Conservation (phyloP, 139 green algal species). For the Tetradesmus lagerheimii region DNA sequence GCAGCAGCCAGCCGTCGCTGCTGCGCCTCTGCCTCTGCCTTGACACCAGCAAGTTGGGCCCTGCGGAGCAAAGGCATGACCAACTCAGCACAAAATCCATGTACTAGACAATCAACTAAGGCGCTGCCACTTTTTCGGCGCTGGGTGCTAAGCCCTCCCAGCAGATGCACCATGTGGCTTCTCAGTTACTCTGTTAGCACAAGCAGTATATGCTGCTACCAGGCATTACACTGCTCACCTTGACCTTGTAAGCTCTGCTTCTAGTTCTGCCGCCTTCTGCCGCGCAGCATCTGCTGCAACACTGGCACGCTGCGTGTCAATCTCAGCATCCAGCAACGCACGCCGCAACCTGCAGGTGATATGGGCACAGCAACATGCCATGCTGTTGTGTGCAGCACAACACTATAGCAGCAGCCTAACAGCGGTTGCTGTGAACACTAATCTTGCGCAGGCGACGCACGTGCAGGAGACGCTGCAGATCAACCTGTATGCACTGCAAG, state of each 20-base stretch:
- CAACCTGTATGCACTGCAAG: not conserved
- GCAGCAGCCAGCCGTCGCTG: conserved; percentile 2
- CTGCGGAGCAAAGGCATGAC: not conserved
- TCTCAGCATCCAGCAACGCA: conserved; percentile 43
- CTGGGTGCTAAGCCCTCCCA: too few species aligned
- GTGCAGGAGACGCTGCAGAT: too few species aligned
- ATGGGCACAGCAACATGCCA: not conserved
- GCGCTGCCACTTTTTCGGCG: too few species aligned
- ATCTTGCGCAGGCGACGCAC: too few species aligned
- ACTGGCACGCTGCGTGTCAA: conserved; percentile 35
- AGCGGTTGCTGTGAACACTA: too few species aligned
- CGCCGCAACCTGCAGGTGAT: conserved; percentile 5
- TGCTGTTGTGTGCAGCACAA: too few species aligned
- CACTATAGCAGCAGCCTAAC: not conserved
- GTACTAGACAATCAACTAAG: too few species aligned
- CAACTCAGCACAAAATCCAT: too few species aligned
- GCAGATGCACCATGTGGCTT: too few species aligned
- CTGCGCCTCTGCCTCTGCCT: not conserved
- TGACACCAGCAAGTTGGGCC: not conserved
- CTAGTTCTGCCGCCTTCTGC: not conserved
- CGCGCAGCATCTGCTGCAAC: conserved; percentile 25
- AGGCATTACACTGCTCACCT: not conserved
- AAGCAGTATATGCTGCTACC: not conserved
- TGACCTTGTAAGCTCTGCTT: not conserved
- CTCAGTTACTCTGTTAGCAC: too few species aligned